Conservation (phyloP, 2,329 filamentous ascomycete genomes). For the Talaromyces verruculosus region DNA sequence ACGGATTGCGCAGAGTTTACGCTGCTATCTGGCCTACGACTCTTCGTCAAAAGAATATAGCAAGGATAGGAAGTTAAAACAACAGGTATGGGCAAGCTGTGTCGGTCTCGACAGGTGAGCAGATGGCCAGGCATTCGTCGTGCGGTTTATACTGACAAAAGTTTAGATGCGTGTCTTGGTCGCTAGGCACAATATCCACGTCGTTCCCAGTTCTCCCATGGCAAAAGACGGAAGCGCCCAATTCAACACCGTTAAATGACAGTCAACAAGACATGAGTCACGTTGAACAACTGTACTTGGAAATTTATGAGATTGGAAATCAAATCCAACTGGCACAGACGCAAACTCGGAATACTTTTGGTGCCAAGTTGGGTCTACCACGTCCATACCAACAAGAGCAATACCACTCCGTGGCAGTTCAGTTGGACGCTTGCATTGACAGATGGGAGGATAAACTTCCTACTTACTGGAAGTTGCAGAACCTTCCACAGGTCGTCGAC, state of each 20-base stretch:
- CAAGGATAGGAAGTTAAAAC: constrained; percentile 17
- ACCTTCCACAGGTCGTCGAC: constrained; percentile 18
- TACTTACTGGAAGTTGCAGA: constrained; percentile 18
- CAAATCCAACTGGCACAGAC: constrained; percentile 27
- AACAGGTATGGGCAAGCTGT: constrained; percentile 25
- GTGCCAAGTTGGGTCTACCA: constrained; percentile 20
- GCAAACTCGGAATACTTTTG: constrained; percentile 23
- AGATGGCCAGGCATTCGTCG: neutral
- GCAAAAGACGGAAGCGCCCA: neutral
- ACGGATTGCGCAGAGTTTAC: constrained; percentile 26
- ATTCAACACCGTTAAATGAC: neutral
- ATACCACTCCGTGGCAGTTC: constrained; percentile 23
- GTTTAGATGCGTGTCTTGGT: constrained; percentile 27
- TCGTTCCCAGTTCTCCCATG: constrained; percentile 20
- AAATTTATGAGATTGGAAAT: constrained; percentile 26
- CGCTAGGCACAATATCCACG: constrained; percentile 24
- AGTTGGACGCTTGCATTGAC: constrained; percentile 24
- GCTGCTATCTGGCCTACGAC: constrained; percentile 16
- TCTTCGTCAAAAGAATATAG: constrained; percentile 5
- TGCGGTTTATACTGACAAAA: neutral
- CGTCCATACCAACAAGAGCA: constrained; percentile 25
- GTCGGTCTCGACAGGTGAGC: constrained; percentile 25
- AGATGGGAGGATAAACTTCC: constrained; percentile 25
- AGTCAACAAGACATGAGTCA: neutral
- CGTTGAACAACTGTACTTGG: constrained; percentile 6